These are phyloP conservation scores for Nigrograna mackinnonii DNA, from an alignment of 2,329 filamentous ascomycete species.

Conservation along the genomic window DNA sequence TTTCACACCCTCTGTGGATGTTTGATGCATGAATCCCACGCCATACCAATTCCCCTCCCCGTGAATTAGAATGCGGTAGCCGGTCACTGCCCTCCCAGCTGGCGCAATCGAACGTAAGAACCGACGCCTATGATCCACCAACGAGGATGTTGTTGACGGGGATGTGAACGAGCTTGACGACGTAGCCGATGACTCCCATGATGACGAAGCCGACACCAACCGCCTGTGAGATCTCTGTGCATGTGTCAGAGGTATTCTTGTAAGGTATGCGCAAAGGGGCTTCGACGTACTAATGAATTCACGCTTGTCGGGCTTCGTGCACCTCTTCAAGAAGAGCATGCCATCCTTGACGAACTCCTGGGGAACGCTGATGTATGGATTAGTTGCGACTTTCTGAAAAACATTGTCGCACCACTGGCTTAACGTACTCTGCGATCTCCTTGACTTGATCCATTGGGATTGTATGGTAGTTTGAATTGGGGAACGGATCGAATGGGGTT, in stretches of 20 bases:
- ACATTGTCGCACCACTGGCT: no score
- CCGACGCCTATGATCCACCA: constrained; percentile 38
- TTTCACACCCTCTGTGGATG: constrained; percentile 9
- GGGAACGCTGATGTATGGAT: constrained; percentile 35
- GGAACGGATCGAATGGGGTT: constrained; percentile 1
- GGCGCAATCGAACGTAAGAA: no score
- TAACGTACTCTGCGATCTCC: constrained; percentile 66
- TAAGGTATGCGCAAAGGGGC: no score
- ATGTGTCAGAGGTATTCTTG: constrained; percentile 1
- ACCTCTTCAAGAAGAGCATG: constrained; percentile 53
- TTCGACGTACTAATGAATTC: constrained; percentile 32
- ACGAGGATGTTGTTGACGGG: constrained; percentile 60
- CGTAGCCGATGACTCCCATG: constrained; percentile 54
- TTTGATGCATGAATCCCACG: constrained; percentile 2
- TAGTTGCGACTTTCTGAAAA: no score
- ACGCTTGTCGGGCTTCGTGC: constrained; percentile 50
- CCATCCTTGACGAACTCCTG: constrained; percentile 51
- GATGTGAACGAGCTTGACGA: constrained; percentile 57
- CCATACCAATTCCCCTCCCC: no score
- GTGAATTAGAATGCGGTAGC: no score
- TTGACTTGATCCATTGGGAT: constrained; percentile 69
- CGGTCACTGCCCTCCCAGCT: no score
- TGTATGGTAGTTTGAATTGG: not conserved
- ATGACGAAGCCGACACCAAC: constrained; percentile 57
- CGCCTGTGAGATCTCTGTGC: constrained; percentile 51